Evolutionary conservation across 106 monocot genomes (phyloP), one percentile per base, ranked within the genome.

Genomic region (Platanthera zijinensis): DNA sequence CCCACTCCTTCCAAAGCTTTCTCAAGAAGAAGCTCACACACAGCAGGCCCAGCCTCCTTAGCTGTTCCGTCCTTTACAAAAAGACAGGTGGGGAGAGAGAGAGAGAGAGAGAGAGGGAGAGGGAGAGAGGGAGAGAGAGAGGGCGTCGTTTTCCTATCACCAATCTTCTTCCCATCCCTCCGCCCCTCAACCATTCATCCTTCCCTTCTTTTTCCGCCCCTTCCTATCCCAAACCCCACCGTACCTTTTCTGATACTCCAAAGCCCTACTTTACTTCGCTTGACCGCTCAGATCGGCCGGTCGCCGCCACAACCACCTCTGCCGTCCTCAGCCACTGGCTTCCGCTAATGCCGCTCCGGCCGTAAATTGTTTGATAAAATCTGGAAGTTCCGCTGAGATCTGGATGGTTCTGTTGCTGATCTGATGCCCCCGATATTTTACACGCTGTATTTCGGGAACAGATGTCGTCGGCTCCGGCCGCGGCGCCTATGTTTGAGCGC

Each of bases 381-480:
- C 13, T 54, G 67, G 28, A 12, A 73, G 25, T 57, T 63, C 12
- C 30, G 80, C 0, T 53, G 64, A 14, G 79, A 56, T 69, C 50
- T 72, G 53, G 59, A 45, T 30, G 51, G 78, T 21, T 69, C 28
- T 18, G 59, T 32, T 21, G 15, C 51, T 53, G 89, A 87, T 90
- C 83, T 84, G 80, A 82, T 83, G 80, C 46, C 21, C 8, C 14
- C 0, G 48, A 51, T 13, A 52, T 45, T 68, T 0, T 45, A 52
- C 15, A 15, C 21, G 57, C 11, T 47, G 71, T 12, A 49, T 57
- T 39, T 25, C 21, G 28, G 7, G 51, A 19, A 62, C 69, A 19
- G 54, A 91, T 91, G 91, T 69, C 91, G 77, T 91, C 91, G 19
- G 85, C 86, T 51, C 87, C 91, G 18, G 81, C 86, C 7, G 81